Conservation (phyloP, 2,329 filamentous ascomycete species). For the Fusarium udum region DNA sequence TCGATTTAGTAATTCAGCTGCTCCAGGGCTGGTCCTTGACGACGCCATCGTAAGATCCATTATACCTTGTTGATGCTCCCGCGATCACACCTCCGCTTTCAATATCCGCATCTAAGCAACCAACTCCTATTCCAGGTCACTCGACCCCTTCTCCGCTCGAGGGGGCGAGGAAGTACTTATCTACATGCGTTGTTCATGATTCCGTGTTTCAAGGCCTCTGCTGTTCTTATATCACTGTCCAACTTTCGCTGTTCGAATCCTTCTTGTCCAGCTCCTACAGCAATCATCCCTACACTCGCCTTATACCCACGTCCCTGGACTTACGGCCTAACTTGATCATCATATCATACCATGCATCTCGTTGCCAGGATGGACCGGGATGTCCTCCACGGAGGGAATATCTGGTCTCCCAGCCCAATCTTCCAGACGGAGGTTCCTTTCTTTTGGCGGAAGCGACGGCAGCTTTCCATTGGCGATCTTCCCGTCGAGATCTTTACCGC, state of each 20-base stretch:
- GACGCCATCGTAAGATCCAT: slow-evolving; percentile 33
- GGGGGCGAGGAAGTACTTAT: not conserved
- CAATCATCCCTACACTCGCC: not conserved
- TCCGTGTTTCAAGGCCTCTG: not conserved
- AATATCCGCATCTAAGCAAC: not conserved
- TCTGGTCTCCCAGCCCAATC: slow-evolving; percentile 24
- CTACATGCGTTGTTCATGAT: not conserved
- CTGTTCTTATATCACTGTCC: not conserved
- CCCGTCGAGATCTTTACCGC: slow-evolving; percentile 41
- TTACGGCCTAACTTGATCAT: not conserved
- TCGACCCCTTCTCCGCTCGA: not conserved
- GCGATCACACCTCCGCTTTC: slow-evolving; percentile 26
- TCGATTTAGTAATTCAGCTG: slow-evolving; percentile 5
- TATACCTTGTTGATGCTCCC: slow-evolving; percentile 19
- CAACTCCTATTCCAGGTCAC: slow-evolving; percentile 13
- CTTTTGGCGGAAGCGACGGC: slow-evolving; percentile 19
- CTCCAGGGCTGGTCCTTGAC: slow-evolving; percentile 19
- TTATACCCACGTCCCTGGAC: slow-evolving; percentile 18
- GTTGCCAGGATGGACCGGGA: slow-evolving; percentile 37
- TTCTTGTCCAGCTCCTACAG: not conserved
- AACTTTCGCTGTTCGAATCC: slow-evolving; percentile 5
- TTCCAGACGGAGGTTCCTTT: slow-evolving; percentile 15
- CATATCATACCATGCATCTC: slow-evolving; percentile 36
- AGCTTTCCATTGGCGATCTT: slow-evolving; percentile 33
- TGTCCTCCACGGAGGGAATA: slow-evolving; percentile 29